phyloP scores from a whole-genome alignment of 192 early-diverging fungal species.

The Helicostylum pulchrum region DNA sequence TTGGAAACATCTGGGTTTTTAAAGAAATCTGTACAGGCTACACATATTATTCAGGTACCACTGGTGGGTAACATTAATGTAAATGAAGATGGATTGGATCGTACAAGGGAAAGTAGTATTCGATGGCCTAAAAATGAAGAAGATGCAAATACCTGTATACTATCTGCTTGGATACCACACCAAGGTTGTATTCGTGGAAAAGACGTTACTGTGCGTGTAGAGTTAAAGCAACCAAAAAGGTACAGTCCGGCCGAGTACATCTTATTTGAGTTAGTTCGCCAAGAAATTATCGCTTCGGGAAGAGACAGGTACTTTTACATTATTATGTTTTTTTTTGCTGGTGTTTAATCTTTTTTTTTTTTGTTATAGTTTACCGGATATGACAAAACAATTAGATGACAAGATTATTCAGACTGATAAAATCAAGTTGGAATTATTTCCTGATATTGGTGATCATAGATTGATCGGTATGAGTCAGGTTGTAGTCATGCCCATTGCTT shows the following conservation, averaged over 20 bases:
- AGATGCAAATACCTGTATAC: constrained; percentile 3
- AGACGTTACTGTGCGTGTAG: not conserved
- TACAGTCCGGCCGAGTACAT: not conserved
- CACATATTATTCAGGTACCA: not conserved
- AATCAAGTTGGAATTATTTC: not conserved
- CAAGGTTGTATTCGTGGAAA: constrained; percentile 2
- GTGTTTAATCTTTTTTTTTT: too few species aligned
- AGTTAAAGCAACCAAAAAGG: constrained; percentile 1
- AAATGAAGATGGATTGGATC: not conserved
- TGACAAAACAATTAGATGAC: constrained; percentile 7
- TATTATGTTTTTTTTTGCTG: too few species aligned
- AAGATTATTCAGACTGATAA: not conserved
- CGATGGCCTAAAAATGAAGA: constrained; percentile 14
- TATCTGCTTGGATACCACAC: constrained; percentile 4
- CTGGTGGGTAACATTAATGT: not conserved
- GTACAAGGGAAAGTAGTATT: not conserved
- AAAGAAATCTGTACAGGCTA: not conserved
- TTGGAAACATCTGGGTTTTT: not conserved
- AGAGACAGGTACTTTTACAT: not conserved
- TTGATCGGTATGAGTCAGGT: not conserved
- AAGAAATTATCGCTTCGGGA: constrained; percentile 1
- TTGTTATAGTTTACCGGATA: not conserved
- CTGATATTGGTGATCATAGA: not conserved
- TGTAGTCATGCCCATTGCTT: not conserved
- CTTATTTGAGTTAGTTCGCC: not conserved